Evolutionary conservation across 352 stramenopile genomes (phyloP), one percentile per base, ranked within the genome.

Genomic region (Pythium vanterpoolii): DNA sequence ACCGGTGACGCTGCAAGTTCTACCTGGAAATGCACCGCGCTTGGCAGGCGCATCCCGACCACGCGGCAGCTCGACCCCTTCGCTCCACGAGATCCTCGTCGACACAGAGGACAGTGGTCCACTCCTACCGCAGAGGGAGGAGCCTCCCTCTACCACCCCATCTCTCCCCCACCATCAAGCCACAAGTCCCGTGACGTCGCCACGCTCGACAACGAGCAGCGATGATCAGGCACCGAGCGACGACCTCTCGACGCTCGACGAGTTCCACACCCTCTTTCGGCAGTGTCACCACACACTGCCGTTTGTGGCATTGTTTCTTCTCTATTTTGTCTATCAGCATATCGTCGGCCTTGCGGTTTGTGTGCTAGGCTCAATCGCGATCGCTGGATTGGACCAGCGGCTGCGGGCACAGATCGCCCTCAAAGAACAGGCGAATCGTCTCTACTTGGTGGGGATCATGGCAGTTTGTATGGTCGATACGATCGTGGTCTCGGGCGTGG

Each of bases 241-340:
- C n/a, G 61, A 68, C 3, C 10, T 56, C 9, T 68, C 61, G 33
- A 63, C 31, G 31, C n/a, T 87, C 34, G 76, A 89, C 28, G 84
- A 93, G 54, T 56, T 93, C 7, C 73, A 85, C 44, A 62, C 63
- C 14, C 65, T 93, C 13, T 78, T 89, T 21, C 76, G 78, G n/a
- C 74, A 79, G 2, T 86, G 76, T 52, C 75, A 91, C 61, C 77
- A 89, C 65, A 84, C 79, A 28, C 64, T 91, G 60, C 84, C 84
- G 21, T 93, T 93, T 63, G 36, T 84, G 5, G 79, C 72, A 9
- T 52, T 93, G 9, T 83, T 93, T 24, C 31, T 91, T 10, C 59
- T 91, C 24, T 91, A 90, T 62, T 88, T 93, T 69, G 74, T 81
- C 30, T 91, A 89, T 59, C 74, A 89, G 64, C 84, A 93, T 65